These are phyloP conservation scores for Wallemia hederae DNA, from an alignment of 1,284 basidiomycete genomes.

Conservation along the genomic window DNA sequence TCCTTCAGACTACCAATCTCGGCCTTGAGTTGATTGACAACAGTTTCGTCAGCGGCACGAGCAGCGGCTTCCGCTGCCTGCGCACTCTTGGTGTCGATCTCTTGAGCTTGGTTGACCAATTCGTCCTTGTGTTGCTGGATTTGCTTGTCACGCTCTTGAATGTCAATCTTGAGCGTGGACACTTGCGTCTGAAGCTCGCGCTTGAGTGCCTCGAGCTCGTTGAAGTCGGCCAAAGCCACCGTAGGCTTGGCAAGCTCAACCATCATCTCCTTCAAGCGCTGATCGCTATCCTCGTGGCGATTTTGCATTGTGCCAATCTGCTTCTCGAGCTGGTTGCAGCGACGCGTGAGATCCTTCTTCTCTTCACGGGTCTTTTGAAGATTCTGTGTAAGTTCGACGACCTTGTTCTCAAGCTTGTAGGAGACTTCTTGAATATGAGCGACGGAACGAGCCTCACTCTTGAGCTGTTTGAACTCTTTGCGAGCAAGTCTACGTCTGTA, in stretches of 20 bases:
- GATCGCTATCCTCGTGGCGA: conserved; percentile 68
- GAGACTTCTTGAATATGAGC: conserved; percentile 98
- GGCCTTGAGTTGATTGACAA: conserved; percentile 61
- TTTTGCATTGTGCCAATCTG: conserved; percentile 58
- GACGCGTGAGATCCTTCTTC: conserved; percentile 55
- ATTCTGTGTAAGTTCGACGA: conserved; percentile 90
- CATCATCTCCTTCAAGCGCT: conserved; percentile 42
- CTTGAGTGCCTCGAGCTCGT: conserved; percentile 47
- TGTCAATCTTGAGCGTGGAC: conserved; percentile 50
- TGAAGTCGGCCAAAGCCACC: conserved; percentile 39
- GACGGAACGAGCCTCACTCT: conserved; percentile 77
- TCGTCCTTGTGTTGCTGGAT: conserved; percentile 57
- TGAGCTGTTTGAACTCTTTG: conserved; percentile 52
- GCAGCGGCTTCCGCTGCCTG: conserved; percentile 21
- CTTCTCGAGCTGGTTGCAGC: conserved; percentile 47
- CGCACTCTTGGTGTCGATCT: conserved; percentile 18
- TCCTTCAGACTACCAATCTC: conserved; percentile 77
- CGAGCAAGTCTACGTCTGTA: conserved; percentile 65
- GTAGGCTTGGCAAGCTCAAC: conserved; percentile 40
- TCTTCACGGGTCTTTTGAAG: conserved; percentile 73
- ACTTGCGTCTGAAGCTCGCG: conserved; percentile 18
- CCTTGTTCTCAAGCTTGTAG: conserved; percentile 94
- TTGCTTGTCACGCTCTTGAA: conserved; percentile 52
- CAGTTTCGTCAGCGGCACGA: conserved; percentile 41
- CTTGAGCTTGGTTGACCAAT: conserved; percentile 35